These are phyloP conservation scores for Backusella morwellensis DNA, from an alignment of 192 early-diverging fungal genomes.

Conservation along the genomic window DNA sequence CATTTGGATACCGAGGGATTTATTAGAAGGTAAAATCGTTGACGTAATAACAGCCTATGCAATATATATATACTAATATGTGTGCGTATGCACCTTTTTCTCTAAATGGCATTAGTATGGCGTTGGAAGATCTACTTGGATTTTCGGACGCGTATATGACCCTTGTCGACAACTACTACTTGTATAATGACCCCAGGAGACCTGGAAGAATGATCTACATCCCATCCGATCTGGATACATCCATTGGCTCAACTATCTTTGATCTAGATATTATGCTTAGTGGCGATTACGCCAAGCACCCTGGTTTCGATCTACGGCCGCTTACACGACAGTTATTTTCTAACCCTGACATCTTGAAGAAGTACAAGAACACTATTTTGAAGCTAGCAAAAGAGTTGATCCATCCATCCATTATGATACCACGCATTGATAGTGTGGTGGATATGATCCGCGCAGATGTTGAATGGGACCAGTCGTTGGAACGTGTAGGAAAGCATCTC, in stretches of 20 bases:
- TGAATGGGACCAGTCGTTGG: background rate
- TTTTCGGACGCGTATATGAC: constrained; percentile 5
- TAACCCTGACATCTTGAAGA: background rate
- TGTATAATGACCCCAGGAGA: background rate
- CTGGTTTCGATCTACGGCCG: background rate
- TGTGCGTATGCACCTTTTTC: too few species aligned
- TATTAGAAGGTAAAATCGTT: background rate
- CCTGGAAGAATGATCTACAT: background rate
- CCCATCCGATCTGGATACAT: background rate
- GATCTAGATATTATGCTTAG: background rate
- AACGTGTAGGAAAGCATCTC: background rate
- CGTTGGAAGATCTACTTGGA: background rate
- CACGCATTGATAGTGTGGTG: constrained; percentile 2
- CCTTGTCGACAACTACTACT: background rate
- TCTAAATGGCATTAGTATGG: background rate
- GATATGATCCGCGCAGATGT: constrained; percentile 11
- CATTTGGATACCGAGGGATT: constrained; percentile 13
- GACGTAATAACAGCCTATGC: too few species aligned
- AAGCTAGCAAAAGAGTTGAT: background rate
- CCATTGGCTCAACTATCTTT: background rate
- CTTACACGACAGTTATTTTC: background rate
- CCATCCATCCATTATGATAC: background rate
- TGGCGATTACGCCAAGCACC: constrained; percentile 6
- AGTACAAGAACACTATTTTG: background rate
- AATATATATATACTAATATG: too few species aligned